Evolutionary conservation across 1,139 yeast species (phyloP).

Genomic region (Arxiozyma heterogenica): DNA sequence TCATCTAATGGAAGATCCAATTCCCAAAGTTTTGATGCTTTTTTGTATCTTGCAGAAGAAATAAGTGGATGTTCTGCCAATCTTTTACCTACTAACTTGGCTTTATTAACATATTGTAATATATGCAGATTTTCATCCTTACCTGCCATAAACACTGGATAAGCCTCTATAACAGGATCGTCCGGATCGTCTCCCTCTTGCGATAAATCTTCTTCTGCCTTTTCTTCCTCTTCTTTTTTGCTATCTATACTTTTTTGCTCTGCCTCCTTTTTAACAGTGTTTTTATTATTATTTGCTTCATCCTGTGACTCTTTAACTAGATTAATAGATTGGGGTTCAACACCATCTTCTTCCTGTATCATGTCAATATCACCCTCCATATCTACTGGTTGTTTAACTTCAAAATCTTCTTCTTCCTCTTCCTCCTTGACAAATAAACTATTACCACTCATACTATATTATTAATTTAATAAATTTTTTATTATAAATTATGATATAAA

Average conservation of each 20-base stretch:
- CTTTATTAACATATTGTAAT: slow-evolving; percentile 69
- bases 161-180: slow-evolving; percentile 70
- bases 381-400: slow-evolving; percentile 1
- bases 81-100: slow-evolving; percentile 40
- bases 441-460: slow-evolving; percentile 6
- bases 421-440: slow-evolving; percentile 25
- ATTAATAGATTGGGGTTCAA: not conserved
- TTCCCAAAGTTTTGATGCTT: slow-evolving; percentile 51
- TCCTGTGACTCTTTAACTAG: not conserved
- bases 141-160: slow-evolving; percentile 51
- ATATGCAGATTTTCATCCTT: slow-evolving; percentile 32
- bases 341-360: not conserved
- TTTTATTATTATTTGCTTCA: not conserved
- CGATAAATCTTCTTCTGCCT: not conserved
- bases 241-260: not conserved
- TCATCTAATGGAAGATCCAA: slow-evolving; percentile 59
- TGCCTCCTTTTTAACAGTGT: not conserved
- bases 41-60: slow-evolving; percentile 49
- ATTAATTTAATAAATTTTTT: not conserved
- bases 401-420: slow-evolving; percentile 10
- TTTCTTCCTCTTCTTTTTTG: not conserved
- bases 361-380: slow-evolving; percentile 9
- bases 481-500: no score
- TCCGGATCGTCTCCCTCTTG: slow-evolving; percentile 34
- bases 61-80: slow-evolving; percentile 37